Evolutionary conservation across 2,329 filamentous ascomycete genomes (phyloP), one percentile per base, ranked within the genome.

Genomic region (Hymenoscyphus linearis): DNA sequence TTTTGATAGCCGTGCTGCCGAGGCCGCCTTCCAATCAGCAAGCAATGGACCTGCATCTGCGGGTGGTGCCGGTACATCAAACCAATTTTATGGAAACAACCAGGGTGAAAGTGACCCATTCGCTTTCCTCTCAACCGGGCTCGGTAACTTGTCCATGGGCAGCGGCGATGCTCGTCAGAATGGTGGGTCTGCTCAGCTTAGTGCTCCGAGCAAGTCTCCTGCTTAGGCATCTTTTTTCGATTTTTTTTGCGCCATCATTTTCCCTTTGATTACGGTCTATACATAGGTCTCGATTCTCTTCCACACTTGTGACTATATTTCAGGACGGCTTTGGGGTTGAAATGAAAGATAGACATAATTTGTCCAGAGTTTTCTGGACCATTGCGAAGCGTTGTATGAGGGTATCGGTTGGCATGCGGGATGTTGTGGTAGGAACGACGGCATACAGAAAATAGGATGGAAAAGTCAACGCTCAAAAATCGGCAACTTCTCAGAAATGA

Each of bases 1-100:
- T 4, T 98, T 99, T 72, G 93, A 96, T 73, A 96, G 92, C 79
- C 90, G 93, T 65, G 90, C 91, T 65, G 91, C 93, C 16, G 93
- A 98, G 78, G 92, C 92, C 63, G 93, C 95, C 27, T 99, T 99
- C 80, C 90, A 91, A 73, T 90, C 90, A 47, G 92, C 91, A 44
- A 88, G 88, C 69, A 93, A 95, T 68, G 90, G 90, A 60, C 88
- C 88, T 22, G 86, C 87, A 16, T 90, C 89, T 52, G 88, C 87
- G 63, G 90, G 89, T 47, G 86, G 89, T 53, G 88, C 87, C 63
- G 90, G 89, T 47, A 86, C 88, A 18, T 86, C 88, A 50, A 89
- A 88, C 70, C 85, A 85, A 72, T 90, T 88, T 70, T 88, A 88
- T 72, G 40, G 40, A n/a, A 79, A 75, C 64, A 72, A 71, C 58